These are phyloP conservation scores for Fusarium foetens DNA, from an alignment of 2,329 filamentous ascomycete genomes.

Conservation along the genomic window DNA sequence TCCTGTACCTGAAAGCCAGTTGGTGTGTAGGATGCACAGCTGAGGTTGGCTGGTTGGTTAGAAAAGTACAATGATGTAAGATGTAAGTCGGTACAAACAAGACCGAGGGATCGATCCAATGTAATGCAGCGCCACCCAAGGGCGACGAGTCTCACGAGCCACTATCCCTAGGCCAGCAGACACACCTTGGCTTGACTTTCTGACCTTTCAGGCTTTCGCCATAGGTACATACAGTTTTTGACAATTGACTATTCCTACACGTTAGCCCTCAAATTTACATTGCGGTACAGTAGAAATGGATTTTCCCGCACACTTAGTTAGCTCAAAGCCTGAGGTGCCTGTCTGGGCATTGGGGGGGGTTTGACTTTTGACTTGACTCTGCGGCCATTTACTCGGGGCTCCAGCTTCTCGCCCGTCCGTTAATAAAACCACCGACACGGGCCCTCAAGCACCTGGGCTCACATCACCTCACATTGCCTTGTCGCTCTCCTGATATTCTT, in stretches of 20 bases:
- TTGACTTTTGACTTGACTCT: not conserved
- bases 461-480: conserved; percentile 45
- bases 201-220: conserved; percentile 12
- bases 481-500: conserved; percentile 44
- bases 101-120: conserved; percentile 31
- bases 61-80: conserved; percentile 44
- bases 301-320: conserved; percentile 9
- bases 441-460: conserved; percentile 39
- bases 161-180: conserved; percentile 32
- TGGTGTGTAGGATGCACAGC: conserved; percentile 30
- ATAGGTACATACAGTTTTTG: conserved; percentile 14
- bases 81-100: conserved; percentile 40
- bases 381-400: conserved; percentile 26
- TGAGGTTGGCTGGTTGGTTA: conserved; percentile 11
- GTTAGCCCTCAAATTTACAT: conserved; percentile 11
- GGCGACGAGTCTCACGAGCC: conserved; percentile 35
- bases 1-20: conserved; percentile 25
- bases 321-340: conserved; percentile 12
- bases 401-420: conserved; percentile 16
- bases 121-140: conserved; percentile 30
- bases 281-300: conserved; percentile 4
- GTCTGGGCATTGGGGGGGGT: not conserved
- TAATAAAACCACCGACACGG: conserved; percentile 39
- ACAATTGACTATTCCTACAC: not conserved
- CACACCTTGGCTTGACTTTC: conserved; percentile 26